Conservation (phyloP, 2,329 filamentous ascomycete species). For the Alternaria triticimaculans region DNA sequence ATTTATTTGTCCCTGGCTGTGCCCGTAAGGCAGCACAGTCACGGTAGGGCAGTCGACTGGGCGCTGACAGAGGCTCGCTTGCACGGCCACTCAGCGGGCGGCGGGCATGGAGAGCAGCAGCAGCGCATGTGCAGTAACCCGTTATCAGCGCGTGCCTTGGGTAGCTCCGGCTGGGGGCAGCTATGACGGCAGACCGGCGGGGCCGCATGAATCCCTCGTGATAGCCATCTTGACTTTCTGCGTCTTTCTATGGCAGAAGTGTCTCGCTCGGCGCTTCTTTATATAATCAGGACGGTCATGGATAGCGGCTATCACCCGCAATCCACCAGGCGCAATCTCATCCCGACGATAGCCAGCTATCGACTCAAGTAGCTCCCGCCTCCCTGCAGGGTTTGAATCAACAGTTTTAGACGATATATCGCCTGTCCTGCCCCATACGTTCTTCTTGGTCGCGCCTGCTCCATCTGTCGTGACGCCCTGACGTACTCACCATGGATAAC, state of each 20-base stretch:
- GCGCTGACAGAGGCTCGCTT: constrained; percentile 20
- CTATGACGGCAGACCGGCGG: constrained; percentile 19
- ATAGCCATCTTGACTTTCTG: constrained; percentile 7
- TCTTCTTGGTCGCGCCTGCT: constrained; percentile 10
- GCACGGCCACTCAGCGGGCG: constrained; percentile 21
- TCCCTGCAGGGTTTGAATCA: constrained; percentile 31
- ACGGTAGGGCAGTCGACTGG: not conserved
- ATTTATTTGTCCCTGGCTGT: constrained; percentile 16
- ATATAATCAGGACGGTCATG: constrained; percentile 17
- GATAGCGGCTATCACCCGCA: constrained; percentile 16
- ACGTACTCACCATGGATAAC: constrained; percentile 42
- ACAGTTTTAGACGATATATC: constrained; percentile 26
- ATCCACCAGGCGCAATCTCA: constrained; percentile 27
- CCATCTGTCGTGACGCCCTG: not conserved
- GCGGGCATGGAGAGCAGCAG: not conserved
- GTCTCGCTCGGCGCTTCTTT: constrained; percentile 24
- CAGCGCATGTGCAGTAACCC: constrained; percentile 4
- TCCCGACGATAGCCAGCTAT: constrained; percentile 37
- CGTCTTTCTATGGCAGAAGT: constrained; percentile 9
- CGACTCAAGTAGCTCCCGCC: constrained; percentile 42
- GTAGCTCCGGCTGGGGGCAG: constrained; percentile 6
- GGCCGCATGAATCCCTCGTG: constrained; percentile 17
- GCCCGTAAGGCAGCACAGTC: not conserved
- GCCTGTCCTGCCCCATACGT: constrained; percentile 4
- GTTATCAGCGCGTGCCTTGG: constrained; percentile 7